Evolutionary conservation across 345 rosid genomes (phyloP).

Genomic region (Conringia planisiliqua): DNA sequence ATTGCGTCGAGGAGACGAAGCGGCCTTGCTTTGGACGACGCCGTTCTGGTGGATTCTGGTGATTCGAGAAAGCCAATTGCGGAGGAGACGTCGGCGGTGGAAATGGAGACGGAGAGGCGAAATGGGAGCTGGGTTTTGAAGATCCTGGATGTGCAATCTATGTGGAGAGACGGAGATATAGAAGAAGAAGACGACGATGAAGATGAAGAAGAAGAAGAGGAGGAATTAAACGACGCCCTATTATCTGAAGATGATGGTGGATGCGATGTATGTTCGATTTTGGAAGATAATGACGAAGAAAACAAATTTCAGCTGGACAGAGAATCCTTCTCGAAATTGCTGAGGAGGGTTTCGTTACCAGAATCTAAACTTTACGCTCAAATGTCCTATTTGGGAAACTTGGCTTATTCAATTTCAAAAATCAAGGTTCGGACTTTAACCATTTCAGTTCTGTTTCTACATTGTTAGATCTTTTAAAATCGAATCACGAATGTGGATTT

Average conservation of each 20-base stretch:
- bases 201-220: neutral
- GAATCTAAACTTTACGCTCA: conserved; percentile 76
- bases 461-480: neutral
- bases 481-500: neutral
- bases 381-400: conserved; percentile 70
- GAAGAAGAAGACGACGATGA: neutral
- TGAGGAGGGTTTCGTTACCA: conserved; percentile 53
- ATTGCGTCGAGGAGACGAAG: conserved; percentile 38
- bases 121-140: conserved; percentile 80
- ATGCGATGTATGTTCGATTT: conserved; percentile 46
- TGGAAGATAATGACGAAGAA: conserved; percentile 30
- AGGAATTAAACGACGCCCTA: neutral
- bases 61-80: conserved; percentile 29
- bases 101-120: conserved; percentile 31
- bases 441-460: neutral
- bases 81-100: conserved; percentile 20
- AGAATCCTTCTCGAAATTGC: conserved; percentile 70
- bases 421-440: conserved; percentile 47
- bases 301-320: conserved; percentile 50
- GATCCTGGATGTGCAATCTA: conserved; percentile 68
- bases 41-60: conserved; percentile 49
- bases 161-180: conserved; percentile 44
- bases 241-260: conserved; percentile 33
- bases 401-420: conserved; percentile 71
- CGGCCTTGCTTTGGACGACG: conserved; percentile 63